A percentile compares a stretch with the other conserved stretches of the same genome.
Conservation (phyloP, 805 yeast genomes). For the Starmerella potacharoeniae region DNA sequence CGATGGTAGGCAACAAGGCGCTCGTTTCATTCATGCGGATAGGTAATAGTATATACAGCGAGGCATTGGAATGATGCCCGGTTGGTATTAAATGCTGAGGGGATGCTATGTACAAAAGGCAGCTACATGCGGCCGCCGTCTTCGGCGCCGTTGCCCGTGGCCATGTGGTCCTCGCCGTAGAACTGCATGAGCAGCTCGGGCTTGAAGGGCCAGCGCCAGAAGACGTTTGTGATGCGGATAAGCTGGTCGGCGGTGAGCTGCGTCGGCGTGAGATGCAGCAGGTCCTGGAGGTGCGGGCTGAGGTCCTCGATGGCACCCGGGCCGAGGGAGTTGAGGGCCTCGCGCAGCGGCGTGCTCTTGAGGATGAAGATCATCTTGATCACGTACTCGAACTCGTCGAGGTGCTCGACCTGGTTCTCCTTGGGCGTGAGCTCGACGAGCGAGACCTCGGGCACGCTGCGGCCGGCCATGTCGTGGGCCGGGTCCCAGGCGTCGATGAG, state of each 20-base stretch:
- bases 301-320: slow-evolving; percentile 57
- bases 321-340: slow-evolving; percentile 48
- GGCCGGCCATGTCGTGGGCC: slow-evolving; percentile 17
- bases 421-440: slow-evolving; percentile 48
- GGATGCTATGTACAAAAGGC: background rate
- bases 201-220: slow-evolving; percentile 76
- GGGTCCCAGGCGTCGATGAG: slow-evolving; percentile 6
- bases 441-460: slow-evolving; percentile 28
- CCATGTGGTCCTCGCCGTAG: slow-evolving; percentile 27
- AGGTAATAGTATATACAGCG: too few species aligned
- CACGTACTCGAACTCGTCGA: slow-evolving; percentile 57
- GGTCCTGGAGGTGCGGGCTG: slow-evolving; percentile 25
- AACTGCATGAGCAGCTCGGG: slow-evolving; percentile 43
- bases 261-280: slow-evolving; percentile 37
- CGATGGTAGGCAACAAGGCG: too few species aligned
- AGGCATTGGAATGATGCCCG: too few species aligned
- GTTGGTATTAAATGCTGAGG: too few species aligned
- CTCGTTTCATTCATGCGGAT: too few species aligned
- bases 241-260: slow-evolving; percentile 49
- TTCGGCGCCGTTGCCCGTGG: background rate
- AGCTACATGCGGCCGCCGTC: background rate
- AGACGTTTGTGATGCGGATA: slow-evolving; percentile 38
- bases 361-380: slow-evolving; percentile 48
- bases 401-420: slow-evolving; percentile 33
- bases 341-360: slow-evolving; percentile 35